A percentile compares a stretch with the other conserved stretches of the same genome.
Conservation (phyloP, 495 filamentous ascomycete species). For the Saxispiralis lemnorum region DNA sequence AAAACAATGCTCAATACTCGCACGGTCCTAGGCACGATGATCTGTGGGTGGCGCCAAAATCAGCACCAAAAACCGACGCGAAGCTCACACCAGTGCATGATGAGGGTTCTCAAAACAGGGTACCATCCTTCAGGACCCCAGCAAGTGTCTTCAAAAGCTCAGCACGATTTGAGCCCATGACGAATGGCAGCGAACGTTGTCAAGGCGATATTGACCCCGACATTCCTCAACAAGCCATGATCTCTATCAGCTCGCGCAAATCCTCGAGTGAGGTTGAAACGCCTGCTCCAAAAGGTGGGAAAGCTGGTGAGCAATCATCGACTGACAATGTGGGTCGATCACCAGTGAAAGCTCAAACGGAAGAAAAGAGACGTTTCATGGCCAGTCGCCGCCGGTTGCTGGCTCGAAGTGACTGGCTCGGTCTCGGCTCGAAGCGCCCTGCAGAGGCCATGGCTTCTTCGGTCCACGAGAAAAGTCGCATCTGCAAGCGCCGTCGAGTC, state of each 20-base stretch:
- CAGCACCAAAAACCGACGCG: not conserved
- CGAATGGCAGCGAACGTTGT: no score
- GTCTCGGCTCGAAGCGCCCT: slow-evolving; percentile 15
- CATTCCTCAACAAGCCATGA: not conserved
- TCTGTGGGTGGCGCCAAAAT: not conserved
- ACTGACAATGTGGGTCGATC: no score
- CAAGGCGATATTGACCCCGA: not conserved
- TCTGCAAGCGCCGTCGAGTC: slow-evolving; percentile 24
- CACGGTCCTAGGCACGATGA: not conserved
- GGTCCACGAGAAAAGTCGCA: slow-evolving; percentile 13
- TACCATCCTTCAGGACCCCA: no score
- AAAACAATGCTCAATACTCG: slow-evolving; percentile 4
- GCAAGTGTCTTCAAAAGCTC: no score
- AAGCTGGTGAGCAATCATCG: no score
- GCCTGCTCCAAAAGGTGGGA: not conserved
- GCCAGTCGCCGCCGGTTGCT: slow-evolving; percentile 18
- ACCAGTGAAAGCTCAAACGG: not conserved
- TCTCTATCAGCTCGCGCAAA: not conserved
- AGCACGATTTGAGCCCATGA: no score
- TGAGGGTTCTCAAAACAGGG: not conserved
- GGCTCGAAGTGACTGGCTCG: slow-evolving; percentile 19
- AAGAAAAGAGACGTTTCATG: slow-evolving; percentile 13
- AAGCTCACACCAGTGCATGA: not conserved
- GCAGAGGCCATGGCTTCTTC: slow-evolving; percentile 15
- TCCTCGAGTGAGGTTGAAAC: not conserved